Evolutionary conservation across 2,329 filamentous ascomycete species (phyloP).

Genomic region (Aspergillus sp.): DNA sequence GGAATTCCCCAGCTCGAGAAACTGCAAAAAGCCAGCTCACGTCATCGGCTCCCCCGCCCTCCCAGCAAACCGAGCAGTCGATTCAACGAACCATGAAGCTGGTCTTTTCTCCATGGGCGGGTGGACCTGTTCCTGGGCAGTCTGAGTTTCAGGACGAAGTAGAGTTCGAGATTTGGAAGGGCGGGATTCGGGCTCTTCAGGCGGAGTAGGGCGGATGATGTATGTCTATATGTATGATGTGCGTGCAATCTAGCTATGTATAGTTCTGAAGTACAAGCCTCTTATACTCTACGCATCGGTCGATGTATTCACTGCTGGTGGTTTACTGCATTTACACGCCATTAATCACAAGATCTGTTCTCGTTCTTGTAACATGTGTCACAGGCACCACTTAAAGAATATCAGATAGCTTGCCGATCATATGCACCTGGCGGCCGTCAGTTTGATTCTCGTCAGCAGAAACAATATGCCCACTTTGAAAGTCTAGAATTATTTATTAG

Average conservation of each 20-base stretch:
- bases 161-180: conserved; percentile 73
- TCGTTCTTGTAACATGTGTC: no score
- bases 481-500: not conserved
- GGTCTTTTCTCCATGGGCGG: conserved; percentile 80
- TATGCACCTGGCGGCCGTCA: no score
- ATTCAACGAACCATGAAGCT: conserved; percentile 79
- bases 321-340: no score
- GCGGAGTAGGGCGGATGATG: not conserved
- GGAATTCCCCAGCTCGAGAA: not conserved
- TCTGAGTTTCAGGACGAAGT: conserved; percentile 43
- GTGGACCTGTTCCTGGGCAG: conserved; percentile 51
- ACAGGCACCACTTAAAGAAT: no score
- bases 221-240: not conserved
- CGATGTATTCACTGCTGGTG: no score
- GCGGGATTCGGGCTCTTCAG: conserved; percentile 47
- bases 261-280: not conserved
- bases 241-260: not conserved
- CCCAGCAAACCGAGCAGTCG: conserved; percentile 1
- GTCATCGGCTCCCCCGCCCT: not conserved
- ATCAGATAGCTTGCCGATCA: no score
- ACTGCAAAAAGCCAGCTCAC: not conserved
- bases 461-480: no score
- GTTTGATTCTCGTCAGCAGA: no score
- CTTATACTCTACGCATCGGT: no score
- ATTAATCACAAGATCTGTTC: no score